A percentile compares a stretch with the other conserved stretches of the same genome.
Conservation (phyloP, 2,329 filamentous ascomycete species). For the Fusarium tanahbumbuense region DNA sequence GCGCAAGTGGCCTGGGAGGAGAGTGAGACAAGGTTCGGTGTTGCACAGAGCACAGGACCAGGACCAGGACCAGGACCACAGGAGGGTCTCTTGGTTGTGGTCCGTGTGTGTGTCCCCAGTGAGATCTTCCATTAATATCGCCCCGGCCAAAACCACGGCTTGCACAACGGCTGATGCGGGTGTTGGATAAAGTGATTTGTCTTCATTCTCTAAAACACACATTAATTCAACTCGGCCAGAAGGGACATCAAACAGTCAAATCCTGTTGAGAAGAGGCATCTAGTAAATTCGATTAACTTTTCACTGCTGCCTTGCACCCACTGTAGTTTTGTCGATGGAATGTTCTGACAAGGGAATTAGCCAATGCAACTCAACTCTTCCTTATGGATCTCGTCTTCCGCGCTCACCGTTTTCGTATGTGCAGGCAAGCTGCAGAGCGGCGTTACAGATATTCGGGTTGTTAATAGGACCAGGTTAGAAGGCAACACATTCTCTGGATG, state of each 20-base stretch:
- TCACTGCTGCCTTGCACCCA: background rate
- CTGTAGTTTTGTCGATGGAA: background rate
- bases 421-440: slow-evolving; percentile 35
- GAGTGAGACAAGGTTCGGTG: slow-evolving; percentile 16
- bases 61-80: slow-evolving; percentile 8
- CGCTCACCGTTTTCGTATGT: slow-evolving; percentile 44
- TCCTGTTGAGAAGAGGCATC: background rate
- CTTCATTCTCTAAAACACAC: slow-evolving; percentile 20
- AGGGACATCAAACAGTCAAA: background rate
- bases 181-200: slow-evolving; percentile 31
- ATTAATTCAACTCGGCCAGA: background rate
- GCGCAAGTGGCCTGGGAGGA: slow-evolving; percentile 6
- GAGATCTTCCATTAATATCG: slow-evolving; percentile 31
- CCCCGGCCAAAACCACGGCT: slow-evolving; percentile 22
- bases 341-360: background rate
- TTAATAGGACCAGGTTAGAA: slow-evolving; percentile 1
- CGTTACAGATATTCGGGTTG: slow-evolving; percentile 24
- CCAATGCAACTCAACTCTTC: slow-evolving; percentile 5
- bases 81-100: slow-evolving; percentile 4
- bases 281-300: slow-evolving; percentile 37
- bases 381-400: slow-evolving; percentile 18
- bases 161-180: slow-evolving; percentile 22
- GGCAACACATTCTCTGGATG: background rate
- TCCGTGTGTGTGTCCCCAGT: slow-evolving; percentile 10
- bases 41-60: slow-evolving; percentile 11